phyloP scores from a whole-genome alignment of 1,284 basidiomycete species.

The Cerrena zonata region DNA sequence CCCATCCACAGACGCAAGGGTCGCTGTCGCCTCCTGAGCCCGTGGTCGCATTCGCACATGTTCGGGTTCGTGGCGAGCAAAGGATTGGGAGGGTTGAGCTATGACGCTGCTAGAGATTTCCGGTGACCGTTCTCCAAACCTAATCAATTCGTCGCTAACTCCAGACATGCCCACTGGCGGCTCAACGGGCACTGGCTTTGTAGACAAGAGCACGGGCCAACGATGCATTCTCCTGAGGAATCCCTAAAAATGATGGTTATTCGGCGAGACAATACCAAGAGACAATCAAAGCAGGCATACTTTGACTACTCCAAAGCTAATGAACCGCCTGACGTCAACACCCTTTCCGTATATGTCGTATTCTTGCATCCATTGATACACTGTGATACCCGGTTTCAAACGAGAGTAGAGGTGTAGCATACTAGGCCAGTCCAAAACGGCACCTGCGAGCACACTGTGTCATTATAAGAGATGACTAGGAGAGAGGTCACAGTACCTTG shows the following conservation, averaged over 20 bases:
- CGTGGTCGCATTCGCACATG: constrained; percentile 15
- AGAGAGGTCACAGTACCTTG: constrained; percentile 40
- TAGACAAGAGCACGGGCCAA: constrained; percentile 71
- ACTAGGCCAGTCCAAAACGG: constrained; percentile 69
- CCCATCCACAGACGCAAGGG: constrained; percentile 21
- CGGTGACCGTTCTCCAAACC: constrained; percentile 2
- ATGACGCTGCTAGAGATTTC: constrained; percentile 14
- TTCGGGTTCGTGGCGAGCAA: constrained; percentile 11
- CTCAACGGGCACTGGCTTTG: no score
- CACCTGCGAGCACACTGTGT: constrained; percentile 3
- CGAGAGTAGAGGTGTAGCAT: constrained; percentile 82
- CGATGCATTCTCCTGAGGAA: constrained; percentile 90
- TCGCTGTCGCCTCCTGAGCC: constrained; percentile 20
- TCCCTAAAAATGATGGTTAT: constrained; percentile 50
- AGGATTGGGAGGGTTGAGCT: background rate
- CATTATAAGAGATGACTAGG: background rate
- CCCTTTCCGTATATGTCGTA: constrained; percentile 67
- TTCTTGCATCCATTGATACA: constrained; percentile 85
- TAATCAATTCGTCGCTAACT: constrained; percentile 18
- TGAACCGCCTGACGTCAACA: constrained; percentile 88
- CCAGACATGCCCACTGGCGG: no score
- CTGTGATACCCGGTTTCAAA: constrained; percentile 77
- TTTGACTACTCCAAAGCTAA: constrained; percentile 99
- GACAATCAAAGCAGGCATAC: no score
- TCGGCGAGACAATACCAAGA: no score